Percentiles rank a stretch among this genome's conserved stretches.
Conservation (phyloP, 257 asterid species). For the Coffea canephora region DNA sequence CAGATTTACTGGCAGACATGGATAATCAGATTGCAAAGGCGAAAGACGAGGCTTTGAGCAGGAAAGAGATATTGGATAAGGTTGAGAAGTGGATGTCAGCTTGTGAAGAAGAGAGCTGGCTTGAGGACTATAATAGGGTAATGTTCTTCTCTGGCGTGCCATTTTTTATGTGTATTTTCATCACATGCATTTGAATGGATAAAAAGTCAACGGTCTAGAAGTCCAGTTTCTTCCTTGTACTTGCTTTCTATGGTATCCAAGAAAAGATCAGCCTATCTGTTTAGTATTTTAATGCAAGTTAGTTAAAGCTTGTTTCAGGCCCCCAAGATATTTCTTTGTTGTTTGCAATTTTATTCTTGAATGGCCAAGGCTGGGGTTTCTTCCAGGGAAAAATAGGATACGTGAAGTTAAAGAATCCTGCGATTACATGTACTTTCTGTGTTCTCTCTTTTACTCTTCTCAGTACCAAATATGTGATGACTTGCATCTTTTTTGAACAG, state of each 20-base stretch:
- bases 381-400: background rate
- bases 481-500: constrained; percentile 27
- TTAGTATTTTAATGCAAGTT: background rate
- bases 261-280: background rate
- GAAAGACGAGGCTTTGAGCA: constrained; percentile 84
- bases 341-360: background rate
- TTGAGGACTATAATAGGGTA: constrained; percentile 95
- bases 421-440: background rate
- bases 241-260: background rate
- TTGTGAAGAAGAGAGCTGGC: constrained; percentile 99
- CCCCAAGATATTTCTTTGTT: background rate
- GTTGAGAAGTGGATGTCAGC: constrained; percentile 98
- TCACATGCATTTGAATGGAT: background rate
- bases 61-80: constrained; percentile 95
- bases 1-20: constrained; percentile 85
- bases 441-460: background rate
- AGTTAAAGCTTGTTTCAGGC: background rate
- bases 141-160: constrained; percentile 2
- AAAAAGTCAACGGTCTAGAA: background rate
- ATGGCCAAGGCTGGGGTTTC: background rate
- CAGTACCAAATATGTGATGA: background rate
- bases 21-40: constrained; percentile 84
- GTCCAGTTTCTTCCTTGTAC: background rate
- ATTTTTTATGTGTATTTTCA: background rate
- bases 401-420: background rate